phyloP scores from a whole-genome alignment of 768 basidiomycete species.

The Naematelia aurantialba region DNA sequence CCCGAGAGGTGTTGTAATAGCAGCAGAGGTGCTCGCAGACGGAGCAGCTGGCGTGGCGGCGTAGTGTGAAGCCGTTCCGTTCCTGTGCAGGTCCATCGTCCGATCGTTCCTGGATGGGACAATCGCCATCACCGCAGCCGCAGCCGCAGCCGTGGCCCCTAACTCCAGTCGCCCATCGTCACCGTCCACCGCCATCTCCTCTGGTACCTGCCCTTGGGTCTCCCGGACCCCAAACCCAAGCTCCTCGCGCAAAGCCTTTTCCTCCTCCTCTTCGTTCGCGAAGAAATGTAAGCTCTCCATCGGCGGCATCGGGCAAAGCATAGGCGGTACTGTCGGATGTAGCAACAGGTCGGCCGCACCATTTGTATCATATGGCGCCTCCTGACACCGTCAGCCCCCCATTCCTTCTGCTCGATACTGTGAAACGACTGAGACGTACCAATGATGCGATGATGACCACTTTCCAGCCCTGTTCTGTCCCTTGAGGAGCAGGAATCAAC shows the following conservation, averaged over 20 bases:
- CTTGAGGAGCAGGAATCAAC: slow-evolving; percentile 29
- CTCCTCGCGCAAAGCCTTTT: slow-evolving; percentile 29
- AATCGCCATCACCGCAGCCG: no score
- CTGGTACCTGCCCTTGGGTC: no score
- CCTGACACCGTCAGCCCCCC: no score
- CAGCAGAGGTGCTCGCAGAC: no score
- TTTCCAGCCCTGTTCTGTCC: slow-evolving; percentile 40
- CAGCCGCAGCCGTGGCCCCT: no score
- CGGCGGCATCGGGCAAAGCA: slow-evolving; percentile 39
- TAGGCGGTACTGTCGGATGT: slow-evolving; percentile 42
- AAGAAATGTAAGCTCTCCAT: slow-evolving; percentile 39
- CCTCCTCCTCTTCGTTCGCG: slow-evolving; percentile 33
- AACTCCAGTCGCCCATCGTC: background rate
- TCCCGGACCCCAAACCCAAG: slow-evolving; percentile 25
- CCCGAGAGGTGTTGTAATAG: no score
- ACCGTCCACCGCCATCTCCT: slow-evolving; percentile 13
- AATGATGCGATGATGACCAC: slow-evolving; percentile 10
- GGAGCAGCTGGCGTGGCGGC: no score
- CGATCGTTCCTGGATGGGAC: no score
- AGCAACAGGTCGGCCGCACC: slow-evolving; percentile 15
- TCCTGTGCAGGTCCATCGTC: no score
- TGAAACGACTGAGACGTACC: no score
- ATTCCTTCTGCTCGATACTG: no score
- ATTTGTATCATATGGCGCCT: background rate
- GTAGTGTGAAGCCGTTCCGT: no score